These are phyloP conservation scores for Kwoniella botswanensis DNA, from an alignment of 768 basidiomycete species.

Conservation along the genomic window DNA sequence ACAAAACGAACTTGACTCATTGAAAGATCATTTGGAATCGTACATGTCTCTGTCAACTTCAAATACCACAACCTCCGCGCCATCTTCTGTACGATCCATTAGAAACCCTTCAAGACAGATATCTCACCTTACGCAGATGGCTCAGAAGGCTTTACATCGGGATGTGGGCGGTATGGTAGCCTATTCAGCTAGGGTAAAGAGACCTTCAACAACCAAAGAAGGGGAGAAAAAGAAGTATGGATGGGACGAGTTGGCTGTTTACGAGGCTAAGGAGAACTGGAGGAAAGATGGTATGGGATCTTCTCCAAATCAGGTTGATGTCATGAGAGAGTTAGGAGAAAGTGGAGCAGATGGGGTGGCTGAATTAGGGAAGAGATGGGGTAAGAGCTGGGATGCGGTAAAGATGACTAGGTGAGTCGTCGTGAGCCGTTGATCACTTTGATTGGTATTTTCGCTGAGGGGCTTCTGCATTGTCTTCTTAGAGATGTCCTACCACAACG, in stretches of 20 bases:
- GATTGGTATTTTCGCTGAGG: no score
- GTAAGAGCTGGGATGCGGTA: constrained; percentile 70
- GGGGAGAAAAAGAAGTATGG: constrained; percentile 25
- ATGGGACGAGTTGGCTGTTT: constrained; percentile 52
- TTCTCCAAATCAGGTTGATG: constrained; percentile 67
- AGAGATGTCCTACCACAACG: constrained; percentile 77
- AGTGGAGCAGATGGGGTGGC: constrained; percentile 61
- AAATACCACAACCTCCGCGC: constrained; percentile 11
- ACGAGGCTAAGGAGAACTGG: constrained; percentile 47
- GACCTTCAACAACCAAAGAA: constrained; percentile 1
- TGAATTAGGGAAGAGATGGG: constrained; percentile 68
- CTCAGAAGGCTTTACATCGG: constrained; percentile 82
- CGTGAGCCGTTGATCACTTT: no score
- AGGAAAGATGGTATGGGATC: constrained; percentile 26
- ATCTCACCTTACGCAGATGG: constrained; percentile 69
- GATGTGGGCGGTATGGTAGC: constrained; percentile 63
- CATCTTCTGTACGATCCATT: constrained; percentile 20
- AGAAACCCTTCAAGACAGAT: constrained; percentile 44
- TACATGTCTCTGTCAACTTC: constrained; percentile 68
- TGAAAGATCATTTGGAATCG: constrained; percentile 97
- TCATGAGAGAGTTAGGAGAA: constrained; percentile 69
- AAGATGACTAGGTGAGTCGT: constrained; percentile 25
- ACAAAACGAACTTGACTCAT: constrained; percentile 80
- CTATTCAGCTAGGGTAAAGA: constrained; percentile 22
- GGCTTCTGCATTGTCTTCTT: no score